A percentile compares a stretch with the other conserved stretches of the same genome.
Evolutionary conservation across 306 rosid species (phyloP).

Genomic region (Oxytropis ochrocephala): DNA sequence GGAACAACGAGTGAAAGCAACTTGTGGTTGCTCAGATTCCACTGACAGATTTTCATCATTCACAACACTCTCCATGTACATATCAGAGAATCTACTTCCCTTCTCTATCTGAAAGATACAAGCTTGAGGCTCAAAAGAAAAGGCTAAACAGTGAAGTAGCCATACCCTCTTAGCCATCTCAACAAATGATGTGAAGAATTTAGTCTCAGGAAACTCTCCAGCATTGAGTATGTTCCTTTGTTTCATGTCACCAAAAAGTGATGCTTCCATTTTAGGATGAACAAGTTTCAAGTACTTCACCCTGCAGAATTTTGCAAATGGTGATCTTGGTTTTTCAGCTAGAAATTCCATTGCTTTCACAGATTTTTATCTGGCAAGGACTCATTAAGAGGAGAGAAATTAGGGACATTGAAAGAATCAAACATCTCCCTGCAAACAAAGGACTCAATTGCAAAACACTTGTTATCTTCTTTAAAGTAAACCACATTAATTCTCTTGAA

Average conservation of each 20-base stretch:
- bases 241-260: conserved; percentile 48
- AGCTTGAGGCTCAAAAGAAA: conserved; percentile 61
- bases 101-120: conserved; percentile 58
- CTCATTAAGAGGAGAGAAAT: conserved; percentile 46
- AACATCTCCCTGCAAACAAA: conserved; percentile 79
- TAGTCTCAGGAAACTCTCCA: conserved; percentile 52
- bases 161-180: conserved; percentile 89
- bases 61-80: conserved; percentile 77
- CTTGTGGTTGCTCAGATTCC: conserved; percentile 47
- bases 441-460: conserved; percentile 67
- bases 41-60: conserved; percentile 48
- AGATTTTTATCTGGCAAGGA: conserved; percentile 35
- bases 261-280: conserved; percentile 77
- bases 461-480: conserved; percentile 64
- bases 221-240: conserved; percentile 50
- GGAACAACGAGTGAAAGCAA: conserved; percentile 79
- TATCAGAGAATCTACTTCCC: conserved; percentile 76
- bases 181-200: conserved; percentile 50
- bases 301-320: conserved; percentile 60
- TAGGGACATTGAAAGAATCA: conserved; percentile 55
- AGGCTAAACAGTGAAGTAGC: conserved; percentile 83
- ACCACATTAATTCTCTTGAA: conserved; percentile 34
- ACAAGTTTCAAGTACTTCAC: conserved; percentile 48
- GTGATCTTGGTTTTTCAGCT: conserved; percentile 36
- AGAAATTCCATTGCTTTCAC: conserved; percentile 44